A percentile compares a stretch with the other conserved stretches of the same genome.
Conservation (phyloP, 805 yeast species). For the Komagataella populi region DNA sequence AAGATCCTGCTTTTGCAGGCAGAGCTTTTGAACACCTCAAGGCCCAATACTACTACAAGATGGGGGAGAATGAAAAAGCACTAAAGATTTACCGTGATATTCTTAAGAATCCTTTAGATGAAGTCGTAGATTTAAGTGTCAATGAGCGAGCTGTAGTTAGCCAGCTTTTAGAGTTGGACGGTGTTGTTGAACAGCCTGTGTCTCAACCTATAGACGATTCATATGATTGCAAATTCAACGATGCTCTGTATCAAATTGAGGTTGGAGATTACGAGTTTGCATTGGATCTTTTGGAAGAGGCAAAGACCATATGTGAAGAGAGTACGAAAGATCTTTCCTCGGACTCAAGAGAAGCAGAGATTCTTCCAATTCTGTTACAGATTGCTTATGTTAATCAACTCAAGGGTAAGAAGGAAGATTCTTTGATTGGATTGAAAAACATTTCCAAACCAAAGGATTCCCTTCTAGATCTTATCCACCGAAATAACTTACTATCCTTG, state of each 20-base stretch:
- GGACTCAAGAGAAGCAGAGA: slow-evolving; percentile 34
- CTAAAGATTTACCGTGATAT: slow-evolving; percentile 30
- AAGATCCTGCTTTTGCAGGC: slow-evolving; percentile 8
- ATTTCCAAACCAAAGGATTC: not conserved
- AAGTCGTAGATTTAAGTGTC: slow-evolving; percentile 36
- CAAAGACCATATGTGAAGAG: slow-evolving; percentile 25
- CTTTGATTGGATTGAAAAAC: slow-evolving; percentile 7
- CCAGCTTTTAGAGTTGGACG: slow-evolving; percentile 20
- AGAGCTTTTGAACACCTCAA: slow-evolving; percentile 32
- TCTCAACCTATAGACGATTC: slow-evolving; percentile 9
- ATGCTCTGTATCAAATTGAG: slow-evolving; percentile 34
- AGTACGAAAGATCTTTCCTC: slow-evolving; percentile 25
- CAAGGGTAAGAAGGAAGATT: slow-evolving; percentile 18
- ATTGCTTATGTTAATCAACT: slow-evolving; percentile 38
- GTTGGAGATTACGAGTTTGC: slow-evolving; percentile 25
- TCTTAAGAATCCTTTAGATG: slow-evolving; percentile 21
- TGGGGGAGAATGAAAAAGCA: slow-evolving; percentile 32
- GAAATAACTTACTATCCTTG: slow-evolving; percentile 28
- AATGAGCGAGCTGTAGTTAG: slow-evolving; percentile 61
- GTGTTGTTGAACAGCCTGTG: slow-evolving; percentile 1
- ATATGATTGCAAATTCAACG: slow-evolving; percentile 51
- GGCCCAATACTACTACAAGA: slow-evolving; percentile 38
- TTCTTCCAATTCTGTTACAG: slow-evolving; percentile 49
- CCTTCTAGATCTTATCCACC: not conserved
- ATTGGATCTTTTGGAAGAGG: slow-evolving; percentile 27